A percentile compares a stretch with the other conserved stretches of the same genome.
Conservation (phyloP, 495 filamentous ascomycete species). For the Cercophora samala region DNA sequence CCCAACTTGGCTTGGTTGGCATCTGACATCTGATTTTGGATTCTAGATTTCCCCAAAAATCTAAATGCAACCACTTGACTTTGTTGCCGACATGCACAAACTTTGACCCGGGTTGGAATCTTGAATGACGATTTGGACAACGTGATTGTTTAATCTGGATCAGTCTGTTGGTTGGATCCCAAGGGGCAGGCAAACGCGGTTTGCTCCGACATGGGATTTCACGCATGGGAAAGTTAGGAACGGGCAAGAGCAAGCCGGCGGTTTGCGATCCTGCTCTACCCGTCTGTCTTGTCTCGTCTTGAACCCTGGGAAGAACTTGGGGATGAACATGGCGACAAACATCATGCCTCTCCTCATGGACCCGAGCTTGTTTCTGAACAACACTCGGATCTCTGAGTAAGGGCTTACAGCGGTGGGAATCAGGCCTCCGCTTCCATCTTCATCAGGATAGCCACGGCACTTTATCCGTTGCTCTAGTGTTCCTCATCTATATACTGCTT, state of each 20-base stretch:
- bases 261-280: background rate
- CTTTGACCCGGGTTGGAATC: background rate
- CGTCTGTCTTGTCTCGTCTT: no score
- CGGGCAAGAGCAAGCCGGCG: slow-evolving; percentile 1
- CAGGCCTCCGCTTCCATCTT: no score
- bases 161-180: background rate
- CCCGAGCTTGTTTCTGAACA: no score
- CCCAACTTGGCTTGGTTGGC: background rate
- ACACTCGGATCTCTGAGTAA: no score
- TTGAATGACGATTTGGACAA: background rate
- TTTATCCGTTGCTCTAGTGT: no score
- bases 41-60: background rate
- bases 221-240: background rate
- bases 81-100: background rate
- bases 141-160: background rate
- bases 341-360: no score
- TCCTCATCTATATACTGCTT: no score
- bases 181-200: background rate
- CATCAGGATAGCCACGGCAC: no score
- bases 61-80: background rate
- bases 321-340: no score
- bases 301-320: no score
- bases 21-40: background rate
- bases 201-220: background rate
- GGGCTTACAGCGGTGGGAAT: no score